Evolutionary conservation across 805 yeast genomes (phyloP).

Genomic region (Kodamaea lidongshanica): DNA sequence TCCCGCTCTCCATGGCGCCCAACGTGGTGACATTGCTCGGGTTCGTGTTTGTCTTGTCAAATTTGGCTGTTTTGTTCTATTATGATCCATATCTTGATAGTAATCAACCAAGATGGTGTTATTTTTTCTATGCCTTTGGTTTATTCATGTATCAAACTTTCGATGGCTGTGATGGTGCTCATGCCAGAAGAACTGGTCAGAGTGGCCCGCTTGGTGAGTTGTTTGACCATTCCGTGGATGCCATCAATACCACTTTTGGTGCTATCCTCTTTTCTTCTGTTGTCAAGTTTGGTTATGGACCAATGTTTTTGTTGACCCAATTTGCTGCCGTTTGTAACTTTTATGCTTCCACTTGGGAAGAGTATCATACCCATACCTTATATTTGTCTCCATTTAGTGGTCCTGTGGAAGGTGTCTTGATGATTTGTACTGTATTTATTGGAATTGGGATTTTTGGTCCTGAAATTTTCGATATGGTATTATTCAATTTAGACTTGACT

Average conservation of each 20-base stretch:
- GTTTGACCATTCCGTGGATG: conserved; percentile 81
- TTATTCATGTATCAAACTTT: conserved; percentile 88
- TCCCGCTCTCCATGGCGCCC: conserved; percentile 90
- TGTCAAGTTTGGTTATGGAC: conserved; percentile 68
- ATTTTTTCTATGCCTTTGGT: conserved; percentile 71
- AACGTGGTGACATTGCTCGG: conserved; percentile 83
- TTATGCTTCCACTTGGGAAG: conserved; percentile 93
- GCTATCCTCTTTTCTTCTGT: conserved; percentile 68
- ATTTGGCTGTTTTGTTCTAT: conserved; percentile 59
- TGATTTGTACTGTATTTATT: conserved; percentile 49
- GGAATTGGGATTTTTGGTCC: conserved; percentile 69
- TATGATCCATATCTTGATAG: conserved; percentile 63
- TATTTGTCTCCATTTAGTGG: conserved; percentile 79
- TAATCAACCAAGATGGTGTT: conserved; percentile 69
- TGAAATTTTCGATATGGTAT: conserved; percentile 50
- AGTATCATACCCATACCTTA: conserved; percentile 79
- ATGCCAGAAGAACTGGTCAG: conserved; percentile 93
- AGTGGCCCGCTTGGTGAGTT: conserved; percentile 91
- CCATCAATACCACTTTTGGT: conserved; percentile 74
- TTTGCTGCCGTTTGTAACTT: conserved; percentile 75
- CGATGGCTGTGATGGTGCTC: conserved; percentile 94
- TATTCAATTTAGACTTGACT: conserved; percentile 36
- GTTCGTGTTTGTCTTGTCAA: conserved; percentile 59
- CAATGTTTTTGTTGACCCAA: conserved; percentile 55
- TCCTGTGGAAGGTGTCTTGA: conserved; percentile 88